Evolutionary conservation across 176 grass and related monocot genomes (phyloP), one percentile per base, ranked within the genome.

Genomic region (Rhynchospora breviuscula): DNA sequence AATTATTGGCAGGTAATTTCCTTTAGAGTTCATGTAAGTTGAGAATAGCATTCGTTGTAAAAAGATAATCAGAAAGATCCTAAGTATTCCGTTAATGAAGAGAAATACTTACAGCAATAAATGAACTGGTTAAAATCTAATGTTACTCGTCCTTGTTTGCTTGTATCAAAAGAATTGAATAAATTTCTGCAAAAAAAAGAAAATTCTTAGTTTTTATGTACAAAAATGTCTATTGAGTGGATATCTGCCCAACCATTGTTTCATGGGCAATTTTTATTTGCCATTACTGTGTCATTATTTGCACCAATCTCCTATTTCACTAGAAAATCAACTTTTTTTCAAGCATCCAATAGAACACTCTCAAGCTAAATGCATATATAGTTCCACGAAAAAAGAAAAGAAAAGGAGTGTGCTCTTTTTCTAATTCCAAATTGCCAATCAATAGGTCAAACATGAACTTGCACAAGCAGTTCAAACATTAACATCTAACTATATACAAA

Each of bases 111-210:
- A 93, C 94, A 88, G 64, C 94, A 97, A 83, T 93, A 97, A 49
- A 97, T 52, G 48, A 97, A 97, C 76, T 97, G 91, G 78, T 97
- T 93, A 81, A 97, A 97, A 90, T 97, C 94, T 64, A 97, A 57
- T 21, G 86, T 91, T 47, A 97, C 89, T 88, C 91, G 87, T 84
- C 91, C 94, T 87, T 91, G 91, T 83, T 97, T 91, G 48, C 67
- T 87, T 85, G 87, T 91, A 78, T 93, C 91, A 10, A 97, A 97
- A 22, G 94, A 93, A 85, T 87, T 88, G 81, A 91, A 97, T 83
- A 93, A 79, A 63, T 93, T 97, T 9, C 94, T 97, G 54, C 54
- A 90, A 71, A 56, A 65, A 10, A 46, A 74, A 26, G 10, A 57
- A 72, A 82, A 18, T 48, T 14, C 10, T 51, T 49, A 77, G 14